Evolutionary conservation across 345 rosid species (phyloP).

Genomic region (Streptanthus diversifolius): DNA sequence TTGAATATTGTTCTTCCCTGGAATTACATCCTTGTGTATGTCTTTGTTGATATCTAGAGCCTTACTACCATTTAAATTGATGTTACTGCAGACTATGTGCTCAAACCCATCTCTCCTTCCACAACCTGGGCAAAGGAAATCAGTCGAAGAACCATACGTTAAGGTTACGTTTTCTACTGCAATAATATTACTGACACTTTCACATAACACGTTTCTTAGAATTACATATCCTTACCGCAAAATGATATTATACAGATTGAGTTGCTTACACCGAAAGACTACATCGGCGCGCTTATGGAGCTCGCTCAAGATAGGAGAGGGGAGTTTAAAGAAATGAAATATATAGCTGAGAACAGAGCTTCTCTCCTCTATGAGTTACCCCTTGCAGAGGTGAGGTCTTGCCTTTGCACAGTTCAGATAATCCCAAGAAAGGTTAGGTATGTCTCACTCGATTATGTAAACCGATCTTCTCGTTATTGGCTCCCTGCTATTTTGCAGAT

Average conservation of each 20-base stretch:
- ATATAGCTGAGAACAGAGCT: constrained; percentile 81
- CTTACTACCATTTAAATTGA: constrained; percentile 24
- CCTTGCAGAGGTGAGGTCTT: constrained; percentile 70
- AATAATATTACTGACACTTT: not conserved
- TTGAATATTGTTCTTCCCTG: constrained; percentile 18
- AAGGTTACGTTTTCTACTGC: constrained; percentile 52
- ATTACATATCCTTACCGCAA: constrained; percentile 14
- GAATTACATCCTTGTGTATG: not conserved
- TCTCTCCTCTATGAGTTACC: constrained; percentile 84
- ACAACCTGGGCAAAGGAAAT: constrained; percentile 84
- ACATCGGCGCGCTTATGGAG: constrained; percentile 94
- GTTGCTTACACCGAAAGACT: constrained; percentile 94
- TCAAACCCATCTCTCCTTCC: constrained; percentile 97
- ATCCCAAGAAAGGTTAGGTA: not conserved
- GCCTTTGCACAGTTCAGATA: constrained; percentile 11
- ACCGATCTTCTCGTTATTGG: not conserved
- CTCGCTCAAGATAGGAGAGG: constrained; percentile 97
- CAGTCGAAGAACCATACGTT: constrained; percentile 89
- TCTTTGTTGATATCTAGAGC: constrained; percentile 18
- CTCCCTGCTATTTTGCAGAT: constrained; percentile 48
- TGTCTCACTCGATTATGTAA: constrained; percentile 7
- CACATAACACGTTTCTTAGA: not conserved
- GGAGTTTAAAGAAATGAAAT: constrained; percentile 92
- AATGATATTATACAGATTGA: constrained; percentile 59
- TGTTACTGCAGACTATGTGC: constrained; percentile 72